Evolutionary conservation across 495 filamentous ascomycete species (phyloP), one percentile per base, ranked within the genome.

Genomic region (Aspergillus baeticus): DNA sequence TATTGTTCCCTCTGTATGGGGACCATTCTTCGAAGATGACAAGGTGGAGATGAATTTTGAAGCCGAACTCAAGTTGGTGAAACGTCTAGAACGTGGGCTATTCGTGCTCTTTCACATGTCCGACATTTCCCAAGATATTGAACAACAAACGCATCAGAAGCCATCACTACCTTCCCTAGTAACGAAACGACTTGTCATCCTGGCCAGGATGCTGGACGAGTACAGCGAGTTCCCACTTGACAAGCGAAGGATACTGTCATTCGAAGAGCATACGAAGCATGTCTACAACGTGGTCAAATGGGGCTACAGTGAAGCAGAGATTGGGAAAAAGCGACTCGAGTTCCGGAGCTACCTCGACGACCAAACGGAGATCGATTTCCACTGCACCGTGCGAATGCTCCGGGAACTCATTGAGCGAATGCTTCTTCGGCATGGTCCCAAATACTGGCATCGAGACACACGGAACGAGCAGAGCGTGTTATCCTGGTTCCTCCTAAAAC

Each of bases 101-200:
- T 63, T 63, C 35, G 67, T 68, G 20, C 58, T 68, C 33, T 70
- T 70, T 29, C 67, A 70, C 43, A 68, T 70, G 63, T 51, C 65
- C 10, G 67, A 70, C 39, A 68, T 68, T 38, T 61, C 61, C n/a
- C 59, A 55, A 3, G 59, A 61, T 10, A 51, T 49, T 3, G 55
- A 65, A 31, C 47, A 51, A 46, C 33, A 49, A 34, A 51, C 45
- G 11, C 51, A 33, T 20, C 41, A 29, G 29, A 60, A 58, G 20
- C 35, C 37, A 10, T 47, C 47, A 5, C 15, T 51, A 14, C 39
- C 50, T 5, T 56, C 64, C 0, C 39, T 58, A 0, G 48, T 63
- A 6, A 58, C 55, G 5, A 59, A 59, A 23, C 58, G 58, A 8
- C 50, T 66, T 0, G 34, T 54, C 10, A 41, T 63, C 3, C 46